These are phyloP conservation scores for Aspergillus campestris DNA, from an alignment of 495 filamentous ascomycete genomes.

Conservation along the genomic window DNA sequence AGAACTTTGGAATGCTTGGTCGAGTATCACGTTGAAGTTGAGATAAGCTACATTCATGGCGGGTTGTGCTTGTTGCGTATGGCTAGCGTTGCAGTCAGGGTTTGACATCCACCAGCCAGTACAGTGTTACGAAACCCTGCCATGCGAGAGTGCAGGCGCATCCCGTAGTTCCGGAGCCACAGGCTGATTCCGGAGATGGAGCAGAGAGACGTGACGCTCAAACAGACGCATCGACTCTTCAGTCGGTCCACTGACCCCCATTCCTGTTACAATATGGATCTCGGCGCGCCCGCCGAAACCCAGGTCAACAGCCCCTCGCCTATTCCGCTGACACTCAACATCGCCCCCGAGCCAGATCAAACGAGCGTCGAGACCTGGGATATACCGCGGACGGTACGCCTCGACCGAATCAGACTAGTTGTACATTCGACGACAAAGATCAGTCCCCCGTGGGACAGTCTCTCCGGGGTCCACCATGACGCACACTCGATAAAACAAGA, in stretches of 20 bases:
- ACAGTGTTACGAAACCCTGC: background rate
- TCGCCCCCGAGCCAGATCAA: background rate
- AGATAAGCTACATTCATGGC: constrained; percentile 5
- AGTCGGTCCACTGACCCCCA: constrained; percentile 12
- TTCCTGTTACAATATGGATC: constrained; percentile 4
- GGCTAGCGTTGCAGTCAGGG: constrained; percentile 5
- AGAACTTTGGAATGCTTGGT: too few relatives aligned
- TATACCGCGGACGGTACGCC: constrained; percentile 3
- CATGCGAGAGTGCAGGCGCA: too few relatives aligned
- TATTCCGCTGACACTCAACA: constrained; percentile 7
- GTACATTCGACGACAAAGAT: constrained; percentile 4
- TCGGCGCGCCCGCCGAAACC: constrained; percentile 3
- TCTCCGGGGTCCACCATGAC: background rate
- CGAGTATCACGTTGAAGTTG: constrained; percentile 14
- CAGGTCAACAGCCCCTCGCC: constrained; percentile 9
- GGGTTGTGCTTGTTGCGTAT: background rate
- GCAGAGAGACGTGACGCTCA: constrained; percentile 10
- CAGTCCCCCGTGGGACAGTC: constrained; percentile 2
- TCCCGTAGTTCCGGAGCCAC: constrained; percentile 5
- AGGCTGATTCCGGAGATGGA: constrained; percentile 14
- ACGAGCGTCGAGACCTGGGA: constrained; percentile 10
- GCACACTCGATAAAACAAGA: background rate
- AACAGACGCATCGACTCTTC: constrained; percentile 13
- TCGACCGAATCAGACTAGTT: constrained; percentile 8
- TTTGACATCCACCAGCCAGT: constrained; percentile 3